phyloP scores from a whole-genome alignment of 2,329 filamentous ascomycete species.

The Paramyrothecium roridum region DNA sequence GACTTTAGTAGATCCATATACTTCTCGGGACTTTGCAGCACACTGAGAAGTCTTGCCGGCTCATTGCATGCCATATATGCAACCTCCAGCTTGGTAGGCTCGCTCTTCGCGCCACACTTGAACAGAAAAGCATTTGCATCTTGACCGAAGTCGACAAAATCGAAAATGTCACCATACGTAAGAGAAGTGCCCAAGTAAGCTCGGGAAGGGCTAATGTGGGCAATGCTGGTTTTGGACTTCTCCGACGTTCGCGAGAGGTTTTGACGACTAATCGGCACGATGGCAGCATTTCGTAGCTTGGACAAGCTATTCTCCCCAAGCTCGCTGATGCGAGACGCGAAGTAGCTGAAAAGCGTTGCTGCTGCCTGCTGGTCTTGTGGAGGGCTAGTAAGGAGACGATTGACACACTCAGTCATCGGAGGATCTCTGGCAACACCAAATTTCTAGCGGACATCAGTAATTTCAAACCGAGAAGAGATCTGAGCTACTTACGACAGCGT shows the following conservation, averaged over 20 bases:
- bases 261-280: constrained; percentile 64
- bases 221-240: constrained; percentile 30
- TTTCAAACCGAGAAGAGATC: neutral
- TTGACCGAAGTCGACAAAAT: constrained; percentile 91
- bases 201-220: constrained; percentile 60
- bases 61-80: constrained; percentile 80
- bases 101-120: constrained; percentile 84
- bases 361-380: constrained; percentile 67
- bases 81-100: constrained; percentile 84
- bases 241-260: constrained; percentile 28
- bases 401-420: constrained; percentile 71
- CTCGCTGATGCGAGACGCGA: constrained; percentile 73
- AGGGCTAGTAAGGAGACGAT: constrained; percentile 67
- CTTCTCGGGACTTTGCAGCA: constrained; percentile 77
- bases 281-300: constrained; percentile 60
- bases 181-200: constrained; percentile 75
- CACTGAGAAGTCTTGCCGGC: constrained; percentile 75
- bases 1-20: constrained; percentile 81
- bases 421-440: constrained; percentile 86
- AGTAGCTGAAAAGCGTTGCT: constrained; percentile 74
- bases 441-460: constrained; percentile 45
- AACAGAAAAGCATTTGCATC: constrained; percentile 87
- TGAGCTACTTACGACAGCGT: constrained; percentile 58
- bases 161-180: constrained; percentile 84
- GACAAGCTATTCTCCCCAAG: constrained; percentile 59